phyloP scores from a whole-genome alignment of 495 filamentous ascomycete species.

The Physcia stellaris region DNA sequence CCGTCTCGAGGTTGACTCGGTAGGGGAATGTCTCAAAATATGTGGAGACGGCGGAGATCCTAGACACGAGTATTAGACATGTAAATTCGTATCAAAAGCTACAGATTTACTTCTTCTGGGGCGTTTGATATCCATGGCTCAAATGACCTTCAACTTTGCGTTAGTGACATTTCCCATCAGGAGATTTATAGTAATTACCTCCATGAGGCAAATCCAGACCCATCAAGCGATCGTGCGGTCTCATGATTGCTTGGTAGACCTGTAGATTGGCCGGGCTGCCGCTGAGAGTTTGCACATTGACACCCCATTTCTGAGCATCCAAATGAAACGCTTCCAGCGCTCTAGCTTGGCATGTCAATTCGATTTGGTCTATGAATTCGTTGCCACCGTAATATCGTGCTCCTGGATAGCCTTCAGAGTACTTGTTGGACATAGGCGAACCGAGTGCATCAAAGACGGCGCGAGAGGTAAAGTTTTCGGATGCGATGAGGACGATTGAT shows the following conservation, averaged over 20 bases:
- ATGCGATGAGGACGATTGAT: slow-evolving; percentile 96
- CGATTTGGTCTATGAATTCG: slow-evolving; percentile 94
- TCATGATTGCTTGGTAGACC: slow-evolving; percentile 98
- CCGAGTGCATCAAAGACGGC: slow-evolving; percentile 83
- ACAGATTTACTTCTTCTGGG: slow-evolving; percentile 62
- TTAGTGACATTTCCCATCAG: too few species aligned
- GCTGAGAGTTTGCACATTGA: slow-evolving; percentile 94
- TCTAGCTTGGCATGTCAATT: slow-evolving; percentile 90
- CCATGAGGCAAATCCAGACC: slow-evolving; percentile 95
- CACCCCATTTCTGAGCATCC: slow-evolving; percentile 83
- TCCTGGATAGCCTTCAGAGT: slow-evolving; percentile 96
- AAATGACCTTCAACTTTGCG: slow-evolving; percentile 65
- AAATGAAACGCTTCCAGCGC: slow-evolving; percentile 86
- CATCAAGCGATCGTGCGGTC: slow-evolving; percentile 75
- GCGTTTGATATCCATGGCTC: slow-evolving; percentile 96
- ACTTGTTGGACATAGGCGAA: slow-evolving; percentile 95
- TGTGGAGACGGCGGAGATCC: slow-evolving; percentile 84
- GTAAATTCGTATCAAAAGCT: background rate
- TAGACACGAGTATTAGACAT: slow-evolving; percentile 18
- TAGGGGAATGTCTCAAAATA: slow-evolving; percentile 96
- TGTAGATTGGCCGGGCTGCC: slow-evolving; percentile 86
- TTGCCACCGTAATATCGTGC: slow-evolving; percentile 99
- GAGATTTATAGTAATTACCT: too few species aligned
- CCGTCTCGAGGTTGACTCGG: slow-evolving; percentile 79
- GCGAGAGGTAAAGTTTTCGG: slow-evolving; percentile 79